Evolutionary conservation across 192 early-diverging fungal species (phyloP), one percentile per base, ranked within the genome.

Genomic region (Phycomyces nitens): DNA sequence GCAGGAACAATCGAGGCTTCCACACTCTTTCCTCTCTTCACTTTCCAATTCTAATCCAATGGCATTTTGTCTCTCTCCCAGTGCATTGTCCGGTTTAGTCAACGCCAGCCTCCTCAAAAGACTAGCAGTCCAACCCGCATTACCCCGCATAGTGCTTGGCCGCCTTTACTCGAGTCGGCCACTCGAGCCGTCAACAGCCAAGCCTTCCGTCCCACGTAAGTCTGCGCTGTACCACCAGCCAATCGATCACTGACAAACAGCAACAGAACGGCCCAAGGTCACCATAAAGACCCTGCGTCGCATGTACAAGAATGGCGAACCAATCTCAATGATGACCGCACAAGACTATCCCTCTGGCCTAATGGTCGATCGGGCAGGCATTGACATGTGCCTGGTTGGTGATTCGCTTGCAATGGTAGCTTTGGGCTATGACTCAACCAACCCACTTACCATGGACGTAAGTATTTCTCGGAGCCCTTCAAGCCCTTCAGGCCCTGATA

Each of bases 341-440:
- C 88, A 95, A 66, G 96, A 99, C 77, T 99, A 97, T 64, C 94
- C 97, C 40, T 90, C 93, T 14, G 89, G 87, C 1, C 72, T 92
- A 24, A 82, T 94, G 18, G 88, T 83, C 54, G 96, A 98, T 56
- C 82, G 85, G 40, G 81, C 90, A 0, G 91, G 88, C 15, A 82
- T 95, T 60, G 97, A 99, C 64, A 84, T 93, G 68, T 80, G 80
- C 57, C 83, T 99, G 9, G 94, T 99, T 3, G 97, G 97, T 18
- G 97, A 98, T 73, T 94, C 91, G 1, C 76, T 98, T 54, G 97
- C 94, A 12, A 99, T 99, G 97, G 97, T 99, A 0, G 87, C 92
- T 6, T 76, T 99, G 49, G 97, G 97, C 6, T 87, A 92, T 71
- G 83, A 90, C 18, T 86, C 84, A 27, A 97, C 95, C 10, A 90